Base-by-base conservation (phyloP, 352 stramenopile species). In the Pythium aquatile region DNA sequence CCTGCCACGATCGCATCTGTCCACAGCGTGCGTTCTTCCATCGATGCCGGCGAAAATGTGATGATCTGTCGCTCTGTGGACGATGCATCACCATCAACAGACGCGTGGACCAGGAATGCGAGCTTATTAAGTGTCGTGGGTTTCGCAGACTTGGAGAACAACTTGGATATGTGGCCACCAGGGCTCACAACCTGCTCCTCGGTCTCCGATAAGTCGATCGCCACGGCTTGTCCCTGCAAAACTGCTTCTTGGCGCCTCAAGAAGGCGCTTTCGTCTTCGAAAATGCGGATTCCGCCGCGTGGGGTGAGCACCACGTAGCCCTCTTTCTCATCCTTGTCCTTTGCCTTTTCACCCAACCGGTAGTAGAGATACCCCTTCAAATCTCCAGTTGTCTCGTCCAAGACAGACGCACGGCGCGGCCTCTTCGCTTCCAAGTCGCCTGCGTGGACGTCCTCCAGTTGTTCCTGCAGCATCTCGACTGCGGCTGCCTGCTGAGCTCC, bases 381-480 rank as follows among this genome's bases (percentile, higher is more conserved):
- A 28, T 74, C 55, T 7, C 67, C 67, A 0, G 30, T 70, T n/a
- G 58, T 37, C 9, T 69, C 56, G 32, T 74, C 62, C 29, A 70
- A 5, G 0, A 61, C 61, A 0, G 62, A 70, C 2, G 39, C 37
- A 8, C 61, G 51, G 2, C 67, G 67, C 9, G 16, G 30, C 30
- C 20, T 11, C 1, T 29, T 5, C 9, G 48, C 44, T 17, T 65
- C 33, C 1, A 24, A 37, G 17, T 33, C 52, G 0, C 52, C 24
- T 30, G 75, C 62, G 0, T 42, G 14, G 5, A 58, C 74, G 16
- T 88, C 70, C 0, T 79, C 29, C 6, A 78, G 62, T 48, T 91
- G 79, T 0, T 85, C 75, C 30, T 79, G 70, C 1, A 91, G 59
- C 72, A 88, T 77, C 44, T 87, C 78, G 9, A 88, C 61, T 3